Evolutionary conservation across 2,329 filamentous ascomycete species (phyloP), one percentile per base, ranked within the genome.

Genomic region (Calonectria honghensis): DNA sequence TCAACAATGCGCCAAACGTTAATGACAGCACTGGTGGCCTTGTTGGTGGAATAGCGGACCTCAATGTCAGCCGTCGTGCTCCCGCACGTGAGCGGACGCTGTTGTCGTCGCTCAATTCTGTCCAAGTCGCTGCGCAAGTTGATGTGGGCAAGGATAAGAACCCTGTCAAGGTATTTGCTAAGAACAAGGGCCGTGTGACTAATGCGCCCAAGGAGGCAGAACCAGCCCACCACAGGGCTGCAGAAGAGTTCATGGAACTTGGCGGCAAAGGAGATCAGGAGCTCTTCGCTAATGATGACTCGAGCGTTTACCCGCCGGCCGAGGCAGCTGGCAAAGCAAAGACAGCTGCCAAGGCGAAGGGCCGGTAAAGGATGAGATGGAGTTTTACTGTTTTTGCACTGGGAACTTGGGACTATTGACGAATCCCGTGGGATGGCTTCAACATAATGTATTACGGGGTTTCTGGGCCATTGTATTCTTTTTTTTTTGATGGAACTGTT

Each of bases 21-120:
- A 93, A 93, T 75, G 96, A 98, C 86, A 98, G 96, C 85, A 98
- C 96, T 20, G 96, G 97, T 81, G 96, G 96, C 7, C 89, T 99
- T 29, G 96, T 97, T 0, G 95, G 95, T n/a, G 96, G 94, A 39
- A 91, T 99, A 79, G 92, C 92, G 31, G 91, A 91, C 14, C 90
- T 99, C 13, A 95, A 97, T 79, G 96, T 99, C 83, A 92, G 94
- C 32, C 94, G 94, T 79, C 93, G 96, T 77, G 97, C 96, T 76
- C 86, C 95, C 0, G 88, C 90, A 32, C 92, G 97, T 18, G 95
- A 98, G 85, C 92, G 97, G 63, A 99, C 97, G 0, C 86, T 98
- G 69, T 89, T 99, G 48, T 94, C 94, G 79, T 93, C 91, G 64
- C 91, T 98, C 84, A 98, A 98, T 84, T 91, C 95, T 65, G 91